Percentiles rank a stretch among this genome's conserved stretches.
Evolutionary conservation across 2,329 filamentous ascomycete species (phyloP).

Genomic region (Xylariaceae sp.): DNA sequence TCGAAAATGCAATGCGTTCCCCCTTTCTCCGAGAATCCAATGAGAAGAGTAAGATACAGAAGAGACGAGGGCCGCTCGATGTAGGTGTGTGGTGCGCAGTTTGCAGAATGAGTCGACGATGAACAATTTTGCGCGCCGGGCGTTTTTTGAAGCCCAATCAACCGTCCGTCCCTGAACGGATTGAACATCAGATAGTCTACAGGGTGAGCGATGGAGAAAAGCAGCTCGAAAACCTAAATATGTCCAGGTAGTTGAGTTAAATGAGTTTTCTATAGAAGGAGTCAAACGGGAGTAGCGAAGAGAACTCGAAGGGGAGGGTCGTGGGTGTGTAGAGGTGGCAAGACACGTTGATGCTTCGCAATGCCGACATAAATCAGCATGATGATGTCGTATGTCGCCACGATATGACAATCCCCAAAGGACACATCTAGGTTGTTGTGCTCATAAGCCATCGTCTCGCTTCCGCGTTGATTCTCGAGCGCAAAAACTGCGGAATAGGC

Average conservation of each 20-base stretch:
- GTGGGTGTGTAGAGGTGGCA: slow-evolving; percentile 12
- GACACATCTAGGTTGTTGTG: slow-evolving; percentile 13
- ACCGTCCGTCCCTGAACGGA: too few relatives aligned
- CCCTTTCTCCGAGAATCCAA: slow-evolving; percentile 4
- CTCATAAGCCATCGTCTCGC: slow-evolving; percentile 22
- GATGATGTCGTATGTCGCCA: slow-evolving; percentile 6
- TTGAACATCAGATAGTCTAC: not conserved
- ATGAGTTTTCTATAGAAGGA: slow-evolving; percentile 22
- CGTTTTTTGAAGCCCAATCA: too few relatives aligned
- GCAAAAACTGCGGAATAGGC: slow-evolving; percentile 21
- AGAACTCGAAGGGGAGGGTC: slow-evolving; percentile 26
- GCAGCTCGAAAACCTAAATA: not conserved
- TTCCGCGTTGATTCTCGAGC: slow-evolving; percentile 25
- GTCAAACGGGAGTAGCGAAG: slow-evolving; percentile 21
- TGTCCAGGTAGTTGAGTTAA: slow-evolving; percentile 23
- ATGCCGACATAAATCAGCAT: slow-evolving; percentile 1
- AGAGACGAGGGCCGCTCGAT: slow-evolving; percentile 3
- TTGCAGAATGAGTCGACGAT: too few relatives aligned
- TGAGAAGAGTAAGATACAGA: not conserved
- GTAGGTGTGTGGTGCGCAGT: too few relatives aligned
- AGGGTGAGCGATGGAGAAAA: not conserved
- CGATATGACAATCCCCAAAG: not conserved
- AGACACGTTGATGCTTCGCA: slow-evolving; percentile 7
- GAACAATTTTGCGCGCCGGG: too few relatives aligned
- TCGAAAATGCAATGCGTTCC: slow-evolving; percentile 11